A percentile compares a stretch with the other conserved stretches of the same genome.
These are phyloP conservation scores for Trametes polyzona DNA, from an alignment of 1,284 basidiomycete genomes.

Conservation along the genomic window DNA sequence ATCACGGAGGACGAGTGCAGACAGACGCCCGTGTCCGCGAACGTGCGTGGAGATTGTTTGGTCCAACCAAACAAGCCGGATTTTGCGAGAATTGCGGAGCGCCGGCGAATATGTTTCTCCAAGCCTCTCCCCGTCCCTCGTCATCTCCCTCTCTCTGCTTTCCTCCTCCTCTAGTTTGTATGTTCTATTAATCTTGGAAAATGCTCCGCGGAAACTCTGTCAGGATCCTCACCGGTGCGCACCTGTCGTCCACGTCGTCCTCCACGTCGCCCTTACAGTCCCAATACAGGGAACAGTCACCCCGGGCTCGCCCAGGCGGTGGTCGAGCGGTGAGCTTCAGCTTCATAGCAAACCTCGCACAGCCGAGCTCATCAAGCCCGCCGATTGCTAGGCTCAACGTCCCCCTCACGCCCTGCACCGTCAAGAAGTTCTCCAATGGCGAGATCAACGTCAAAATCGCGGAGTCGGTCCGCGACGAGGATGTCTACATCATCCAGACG, in stretches of 20 bases:
- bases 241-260: constrained; percentile 4
- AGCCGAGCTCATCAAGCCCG: constrained; percentile 41
- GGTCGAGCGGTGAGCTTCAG: constrained; percentile 88
- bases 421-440: constrained; percentile 96
- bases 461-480: constrained; percentile 96
- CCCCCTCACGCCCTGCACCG: constrained; percentile 86
- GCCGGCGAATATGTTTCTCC: constrained; percentile 21
- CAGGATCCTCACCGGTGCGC: constrained; percentile 88
- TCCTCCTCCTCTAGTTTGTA: constrained; percentile 25
- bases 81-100: constrained; percentile 29
- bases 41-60: constrained; percentile 33
- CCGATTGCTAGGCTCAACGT: constrained; percentile 79
- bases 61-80: constrained; percentile 30
- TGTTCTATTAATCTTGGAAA: constrained; percentile 39
- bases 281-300: constrained; percentile 88
- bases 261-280: constrained; percentile 9
- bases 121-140: constrained; percentile 14
- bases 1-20: neutral
- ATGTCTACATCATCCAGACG: constrained; percentile 95
- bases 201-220: constrained; percentile 95
- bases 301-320: constrained; percentile 95
- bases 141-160: neutral
- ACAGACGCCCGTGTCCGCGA: constrained; percentile 11
- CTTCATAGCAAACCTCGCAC: constrained; percentile 45
- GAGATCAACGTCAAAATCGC: constrained; percentile 93